Evolutionary conservation across 768 basidiomycete genomes (phyloP).

Genomic region (Kwoniella botswanensis): DNA sequence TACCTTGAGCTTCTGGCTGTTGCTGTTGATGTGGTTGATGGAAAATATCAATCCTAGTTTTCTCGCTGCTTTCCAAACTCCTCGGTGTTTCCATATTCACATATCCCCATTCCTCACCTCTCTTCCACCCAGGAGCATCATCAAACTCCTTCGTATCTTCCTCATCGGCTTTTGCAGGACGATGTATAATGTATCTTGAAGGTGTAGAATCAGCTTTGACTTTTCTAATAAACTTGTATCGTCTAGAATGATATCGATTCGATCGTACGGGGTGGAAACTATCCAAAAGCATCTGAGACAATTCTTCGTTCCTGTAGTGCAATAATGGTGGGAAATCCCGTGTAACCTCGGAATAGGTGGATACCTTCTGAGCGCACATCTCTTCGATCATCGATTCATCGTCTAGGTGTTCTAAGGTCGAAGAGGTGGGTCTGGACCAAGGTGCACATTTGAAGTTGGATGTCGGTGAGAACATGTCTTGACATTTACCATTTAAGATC

Average conservation of each 20-base stretch:
- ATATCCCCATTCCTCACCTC: conserved; percentile 37
- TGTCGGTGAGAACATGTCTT: conserved; percentile 13
- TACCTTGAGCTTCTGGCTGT: not conserved
- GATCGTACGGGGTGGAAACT: conserved; percentile 50
- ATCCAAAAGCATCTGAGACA: conserved; percentile 53
- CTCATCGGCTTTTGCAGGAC: conserved; percentile 9
- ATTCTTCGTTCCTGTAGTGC: conserved; percentile 44
- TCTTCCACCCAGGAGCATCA: conserved; percentile 29
- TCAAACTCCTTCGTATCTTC: conserved; percentile 36
- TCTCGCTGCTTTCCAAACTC: conserved; percentile 26
- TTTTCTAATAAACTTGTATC: conserved; percentile 51
- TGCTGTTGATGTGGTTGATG: not conserved
- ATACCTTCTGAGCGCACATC: conserved; percentile 16
- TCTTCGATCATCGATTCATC: conserved; percentile 11
- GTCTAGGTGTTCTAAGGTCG: not conserved
- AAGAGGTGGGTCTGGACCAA: conserved; percentile 27
- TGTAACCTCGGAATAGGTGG: conserved; percentile 1
- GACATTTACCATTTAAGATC: conserved; percentile 17
- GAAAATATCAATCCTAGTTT: conserved; percentile 24
- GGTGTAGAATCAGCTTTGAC: conserved; percentile 42
- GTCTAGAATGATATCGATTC: conserved; percentile 47
- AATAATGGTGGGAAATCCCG: conserved; percentile 35
- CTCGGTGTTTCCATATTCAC: conserved; percentile 30
- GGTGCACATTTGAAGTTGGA: conserved; percentile 33
- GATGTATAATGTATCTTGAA: conserved; percentile 35